Evolutionary conservation across 768 basidiomycete genomes (phyloP), one percentile per base, ranked within the genome.

Genomic region (Pleurotus platypus): DNA sequence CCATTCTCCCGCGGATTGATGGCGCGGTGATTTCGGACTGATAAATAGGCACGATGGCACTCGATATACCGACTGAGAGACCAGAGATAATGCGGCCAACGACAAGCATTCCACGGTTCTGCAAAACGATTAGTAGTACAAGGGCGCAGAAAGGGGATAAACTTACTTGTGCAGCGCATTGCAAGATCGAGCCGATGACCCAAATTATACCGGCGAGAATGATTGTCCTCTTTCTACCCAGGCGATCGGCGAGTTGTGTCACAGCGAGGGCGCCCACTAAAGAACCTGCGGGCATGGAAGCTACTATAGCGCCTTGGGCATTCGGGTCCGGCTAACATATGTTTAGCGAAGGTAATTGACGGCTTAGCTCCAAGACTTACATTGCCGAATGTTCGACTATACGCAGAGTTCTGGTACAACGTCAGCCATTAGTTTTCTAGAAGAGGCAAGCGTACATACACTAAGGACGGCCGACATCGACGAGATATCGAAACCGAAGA

Each of bases 401-500:
- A 80, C 16, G 67, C 61, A 13, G 69, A 62, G 57, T 78, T 80
- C 76, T 78, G 51, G 5, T 51, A 12, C 12, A 26, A 46, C 30
- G 13, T 46, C 39, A 9, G 55, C 37, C 46, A 55, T 13, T n/a
- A 27, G 22, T 42, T 4, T 46, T 20, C 35, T 30, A 20, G 3
- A 16, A 11, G 2, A 46, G 35, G 11, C 2, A 22, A 30, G 22
- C 12, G 3, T 35, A 66, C 73, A 58, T 62, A 84, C 82, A 55
- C 67, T 86, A 61, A 90, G 70, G 51, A 90, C 86, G 6, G 85
- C 87, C 50, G 88, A 87, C 88, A 90, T 90, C 66, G 87, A 90
- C 64, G 87, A 87, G 65, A 90, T 89, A 76, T 90, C 89, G 74
- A 90, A 67, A 68, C 89, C 89, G 66, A 90, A 90, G 38, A 90